These are phyloP conservation scores for Alternaria alternata DNA, from an alignment of 2,329 filamentous ascomycete genomes.

Conservation along the genomic window DNA sequence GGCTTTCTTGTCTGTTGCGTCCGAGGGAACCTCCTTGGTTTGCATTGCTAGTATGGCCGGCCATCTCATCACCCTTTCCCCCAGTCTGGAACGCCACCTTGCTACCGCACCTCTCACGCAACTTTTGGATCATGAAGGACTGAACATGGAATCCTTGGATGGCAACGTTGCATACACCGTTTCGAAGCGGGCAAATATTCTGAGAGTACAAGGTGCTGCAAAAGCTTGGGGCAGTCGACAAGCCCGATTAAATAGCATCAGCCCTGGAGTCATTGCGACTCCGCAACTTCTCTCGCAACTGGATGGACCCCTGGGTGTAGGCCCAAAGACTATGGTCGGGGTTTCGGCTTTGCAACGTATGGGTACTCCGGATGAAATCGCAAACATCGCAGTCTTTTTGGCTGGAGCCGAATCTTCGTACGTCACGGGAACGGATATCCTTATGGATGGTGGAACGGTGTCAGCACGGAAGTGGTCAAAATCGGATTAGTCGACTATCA, in stretches of 20 bases:
- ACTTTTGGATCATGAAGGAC: no score
- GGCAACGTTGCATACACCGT: background rate
- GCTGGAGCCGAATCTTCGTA: background rate
- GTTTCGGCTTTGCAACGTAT: background rate
- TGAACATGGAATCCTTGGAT: no score
- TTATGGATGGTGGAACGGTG: constrained; percentile 1
- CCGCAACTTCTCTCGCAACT: background rate
- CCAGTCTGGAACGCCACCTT: no score
- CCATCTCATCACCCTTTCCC: no score
- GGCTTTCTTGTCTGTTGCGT: no score
- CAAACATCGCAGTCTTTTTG: background rate
- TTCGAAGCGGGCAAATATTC: background rate
- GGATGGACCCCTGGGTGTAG: no score
- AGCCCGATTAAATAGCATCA: constrained; percentile 1
- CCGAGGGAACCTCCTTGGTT: no score
- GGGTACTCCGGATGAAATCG: background rate
- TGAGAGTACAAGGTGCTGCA: constrained; percentile 5
- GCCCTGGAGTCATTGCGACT: background rate
- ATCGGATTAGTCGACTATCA: no score
- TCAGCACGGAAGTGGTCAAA: no score
- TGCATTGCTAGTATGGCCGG: no score
- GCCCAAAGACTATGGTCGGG: background rate
- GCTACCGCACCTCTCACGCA: no score
- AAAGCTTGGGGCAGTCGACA: background rate
- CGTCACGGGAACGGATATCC: constrained; percentile 3